Conservation (phyloP, 257 asterid species). For the Rehmannia glutinosa region DNA sequence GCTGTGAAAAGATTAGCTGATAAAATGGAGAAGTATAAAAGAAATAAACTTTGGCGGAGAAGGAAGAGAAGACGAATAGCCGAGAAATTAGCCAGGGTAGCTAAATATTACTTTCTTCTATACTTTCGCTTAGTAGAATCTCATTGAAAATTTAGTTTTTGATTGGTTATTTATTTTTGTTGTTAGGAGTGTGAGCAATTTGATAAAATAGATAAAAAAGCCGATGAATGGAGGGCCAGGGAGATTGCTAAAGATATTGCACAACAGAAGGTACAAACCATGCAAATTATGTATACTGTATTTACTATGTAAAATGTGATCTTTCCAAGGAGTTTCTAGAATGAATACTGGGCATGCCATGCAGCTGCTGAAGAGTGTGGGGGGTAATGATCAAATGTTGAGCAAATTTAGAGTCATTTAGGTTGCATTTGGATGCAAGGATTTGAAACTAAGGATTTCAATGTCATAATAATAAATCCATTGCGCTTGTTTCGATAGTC, state of each 20-base stretch:
- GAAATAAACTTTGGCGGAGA: slow-evolving; percentile 84
- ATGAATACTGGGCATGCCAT: too few species aligned
- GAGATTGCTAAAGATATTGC: slow-evolving; percentile 89
- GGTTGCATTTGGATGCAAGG: too few species aligned
- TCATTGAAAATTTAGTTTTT: slow-evolving; percentile 3
- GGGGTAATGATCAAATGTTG: neutral
- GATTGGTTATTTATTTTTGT: neutral
- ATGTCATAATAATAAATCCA: too few species aligned
- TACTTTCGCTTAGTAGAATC: neutral
- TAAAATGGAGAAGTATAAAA: slow-evolving; percentile 62
- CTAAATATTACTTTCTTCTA: neutral
- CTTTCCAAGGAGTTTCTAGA: neutral
- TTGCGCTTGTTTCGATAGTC: too few species aligned
- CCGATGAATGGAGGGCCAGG: slow-evolving; percentile 93
- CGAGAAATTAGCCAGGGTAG: slow-evolving; percentile 60
- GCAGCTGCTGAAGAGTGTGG: neutral
- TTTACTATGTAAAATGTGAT: neutral
- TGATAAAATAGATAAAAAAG: slow-evolving; percentile 67
- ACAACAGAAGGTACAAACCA: slow-evolving; percentile 56
- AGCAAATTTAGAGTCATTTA: neutral
- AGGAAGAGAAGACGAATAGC: slow-evolving; percentile 72
- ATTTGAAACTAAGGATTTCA: too few species aligned
- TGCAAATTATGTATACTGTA: neutral
- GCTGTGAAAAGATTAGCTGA: slow-evolving; percentile 57
- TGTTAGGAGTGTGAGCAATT: slow-evolving; percentile 64